These are phyloP conservation scores for Fusarium verrucosum DNA, from an alignment of 2,329 filamentous ascomycete genomes.

Conservation along the genomic window DNA sequence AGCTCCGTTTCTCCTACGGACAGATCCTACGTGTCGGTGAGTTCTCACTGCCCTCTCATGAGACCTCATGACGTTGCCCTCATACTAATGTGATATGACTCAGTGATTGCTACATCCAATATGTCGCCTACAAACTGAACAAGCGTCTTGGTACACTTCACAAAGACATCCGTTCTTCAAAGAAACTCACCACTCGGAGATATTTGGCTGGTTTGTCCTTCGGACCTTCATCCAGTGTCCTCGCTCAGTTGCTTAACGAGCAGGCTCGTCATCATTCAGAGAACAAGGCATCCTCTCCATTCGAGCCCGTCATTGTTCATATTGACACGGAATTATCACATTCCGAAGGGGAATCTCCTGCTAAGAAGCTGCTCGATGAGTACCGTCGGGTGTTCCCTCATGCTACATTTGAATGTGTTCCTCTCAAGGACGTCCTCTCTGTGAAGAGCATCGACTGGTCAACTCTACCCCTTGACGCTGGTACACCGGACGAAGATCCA, in stretches of 20 bases:
- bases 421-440: constrained; percentile 70
- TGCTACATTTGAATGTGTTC: constrained; percentile 69
- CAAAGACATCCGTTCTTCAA: constrained; percentile 55
- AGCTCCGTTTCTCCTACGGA: constrained; percentile 46
- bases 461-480: constrained; percentile 50
- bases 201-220: constrained; percentile 85
- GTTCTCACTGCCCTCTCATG: constrained; percentile 1
- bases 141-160: constrained; percentile 71
- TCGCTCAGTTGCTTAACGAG: constrained; percentile 78
- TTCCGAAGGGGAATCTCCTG: constrained; percentile 36
- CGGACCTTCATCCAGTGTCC: constrained; percentile 79
- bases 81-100: constrained; percentile 16
- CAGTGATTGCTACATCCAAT: constrained; percentile 77
- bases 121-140: constrained; percentile 79
- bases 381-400: constrained; percentile 71
- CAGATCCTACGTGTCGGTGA: constrained; percentile 49
- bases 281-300: constrained; percentile 71
- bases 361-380: constrained; percentile 59
- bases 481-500: constrained; percentile 30
- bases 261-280: constrained; percentile 73
- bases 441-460: constrained; percentile 64
- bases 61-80: neutral
- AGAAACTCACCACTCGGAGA: constrained; percentile 48
- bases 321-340: constrained; percentile 56
- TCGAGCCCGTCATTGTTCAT: constrained; percentile 71